phyloP scores from a whole-genome alignment of 2,329 filamentous ascomycete genomes.

The Scedosporium dehoogii region DNA sequence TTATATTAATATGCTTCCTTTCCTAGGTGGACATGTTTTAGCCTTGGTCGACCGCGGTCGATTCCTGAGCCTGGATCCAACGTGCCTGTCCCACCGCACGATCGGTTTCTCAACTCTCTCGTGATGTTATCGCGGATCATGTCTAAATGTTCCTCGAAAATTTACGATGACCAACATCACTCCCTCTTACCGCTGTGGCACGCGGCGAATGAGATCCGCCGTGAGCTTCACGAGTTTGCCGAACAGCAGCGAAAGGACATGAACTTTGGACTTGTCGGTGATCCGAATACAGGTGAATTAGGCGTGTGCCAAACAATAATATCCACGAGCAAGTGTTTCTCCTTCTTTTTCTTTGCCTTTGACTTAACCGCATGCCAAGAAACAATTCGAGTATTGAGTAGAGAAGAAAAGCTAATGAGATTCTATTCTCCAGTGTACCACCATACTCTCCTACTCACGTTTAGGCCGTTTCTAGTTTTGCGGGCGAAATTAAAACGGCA shows the following conservation, averaged over 20 bases:
- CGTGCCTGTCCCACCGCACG: constrained; percentile 23
- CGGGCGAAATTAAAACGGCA: constrained; percentile 29
- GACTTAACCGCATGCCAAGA: not conserved
- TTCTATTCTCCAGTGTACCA: constrained; percentile 25
- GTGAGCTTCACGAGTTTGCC: constrained; percentile 19
- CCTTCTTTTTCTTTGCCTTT: not conserved
- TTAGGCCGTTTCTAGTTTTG: constrained; percentile 32
- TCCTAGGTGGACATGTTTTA: constrained; percentile 31
- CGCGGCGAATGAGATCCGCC: constrained; percentile 20
- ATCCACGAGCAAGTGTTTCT: constrained; percentile 22
- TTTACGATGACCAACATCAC: constrained; percentile 30
- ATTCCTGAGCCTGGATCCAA: constrained; percentile 24
- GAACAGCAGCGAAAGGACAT: constrained; percentile 19
- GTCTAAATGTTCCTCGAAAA: constrained; percentile 27
- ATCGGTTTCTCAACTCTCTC: constrained; percentile 26
- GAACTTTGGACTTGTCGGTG: constrained; percentile 23
- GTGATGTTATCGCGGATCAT: constrained; percentile 26
- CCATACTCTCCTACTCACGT: constrained; percentile 29
- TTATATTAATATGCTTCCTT: not conserved
- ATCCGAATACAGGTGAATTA: constrained; percentile 23
- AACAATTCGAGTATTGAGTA: not conserved
- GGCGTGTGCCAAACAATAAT: constrained; percentile 30
- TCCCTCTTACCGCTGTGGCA: constrained; percentile 21
- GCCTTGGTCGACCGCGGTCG: constrained; percentile 29
- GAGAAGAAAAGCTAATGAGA: not conserved